These are phyloP conservation scores for Talaromyces marneffei DNA, from an alignment of 2,329 filamentous ascomycete genomes.

Conservation along the genomic window DNA sequence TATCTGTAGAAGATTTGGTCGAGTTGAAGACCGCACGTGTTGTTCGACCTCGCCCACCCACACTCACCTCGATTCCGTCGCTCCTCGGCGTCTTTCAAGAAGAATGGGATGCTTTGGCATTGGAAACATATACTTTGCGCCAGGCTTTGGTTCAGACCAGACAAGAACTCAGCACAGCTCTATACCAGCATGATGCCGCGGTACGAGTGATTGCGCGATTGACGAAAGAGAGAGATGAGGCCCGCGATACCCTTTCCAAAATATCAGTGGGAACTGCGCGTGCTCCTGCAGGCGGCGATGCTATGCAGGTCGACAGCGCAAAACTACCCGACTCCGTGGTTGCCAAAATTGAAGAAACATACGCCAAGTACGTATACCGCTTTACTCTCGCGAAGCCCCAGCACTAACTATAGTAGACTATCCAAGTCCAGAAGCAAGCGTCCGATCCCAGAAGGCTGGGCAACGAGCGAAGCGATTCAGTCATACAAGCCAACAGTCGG, in stretches of 20 bases:
- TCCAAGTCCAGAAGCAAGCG: constrained; percentile 88
- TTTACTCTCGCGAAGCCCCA: not conserved
- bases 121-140: constrained; percentile 86
- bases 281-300: constrained; percentile 59
- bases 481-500: constrained; percentile 50
- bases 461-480: constrained; percentile 64
- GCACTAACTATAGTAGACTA: constrained; percentile 51
- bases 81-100: constrained; percentile 93
- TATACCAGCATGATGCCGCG: constrained; percentile 98
- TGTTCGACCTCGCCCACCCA: constrained; percentile 83
- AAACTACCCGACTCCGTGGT: constrained; percentile 66
- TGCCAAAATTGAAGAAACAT: constrained; percentile 70
- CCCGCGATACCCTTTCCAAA: constrained; percentile 79
- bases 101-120: constrained; percentile 90
- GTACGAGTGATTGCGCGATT: constrained; percentile 87
- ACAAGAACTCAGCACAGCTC: constrained; percentile 85
- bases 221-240: constrained; percentile 87
- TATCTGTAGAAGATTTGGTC: constrained; percentile 77
- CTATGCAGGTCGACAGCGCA: constrained; percentile 86
- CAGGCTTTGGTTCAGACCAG: constrained; percentile 84
- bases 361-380: constrained; percentile 60
- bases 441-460: constrained; percentile 78
- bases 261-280: constrained; percentile 63
- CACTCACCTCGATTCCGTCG: constrained; percentile 91
- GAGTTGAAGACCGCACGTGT: constrained; percentile 77